A percentile compares a stretch with the other conserved stretches of the same genome.
These are phyloP conservation scores for Fistulifera solaris DNA, from an alignment of 108 stramenopile genomes.

Conservation along the genomic window DNA sequence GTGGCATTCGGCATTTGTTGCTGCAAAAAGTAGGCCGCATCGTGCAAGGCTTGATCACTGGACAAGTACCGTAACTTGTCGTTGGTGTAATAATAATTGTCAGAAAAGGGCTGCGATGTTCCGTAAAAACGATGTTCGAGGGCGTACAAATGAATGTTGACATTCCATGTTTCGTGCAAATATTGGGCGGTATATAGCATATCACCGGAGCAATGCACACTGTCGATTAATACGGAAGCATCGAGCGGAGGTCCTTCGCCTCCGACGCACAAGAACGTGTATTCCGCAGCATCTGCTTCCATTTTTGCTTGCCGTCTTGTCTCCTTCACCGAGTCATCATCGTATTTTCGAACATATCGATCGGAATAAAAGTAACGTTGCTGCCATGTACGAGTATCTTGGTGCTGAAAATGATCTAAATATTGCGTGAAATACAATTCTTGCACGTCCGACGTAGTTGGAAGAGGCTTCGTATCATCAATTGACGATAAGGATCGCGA, in stretches of 20 bases:
- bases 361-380: conserved; percentile 71
- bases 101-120: conserved; percentile 44
- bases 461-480: no score
- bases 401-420: conserved; percentile 60
- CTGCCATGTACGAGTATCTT: conserved; percentile 28
- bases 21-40: conserved; percentile 58
- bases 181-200: conserved; percentile 67
- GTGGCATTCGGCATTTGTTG: not conserved
- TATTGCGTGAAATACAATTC: conserved; percentile 41
- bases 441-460: conserved; percentile 18
- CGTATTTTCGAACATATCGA: conserved; percentile 21
- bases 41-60: conserved; percentile 73
- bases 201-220: conserved; percentile 85
- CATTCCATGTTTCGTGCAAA: conserved; percentile 13
- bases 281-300: not conserved
- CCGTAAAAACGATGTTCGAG: conserved; percentile 92
- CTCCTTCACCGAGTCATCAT: not conserved
- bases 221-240: conserved; percentile 55
- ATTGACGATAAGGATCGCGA: no score
- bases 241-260: conserved; percentile 79
- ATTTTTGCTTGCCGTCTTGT: no score
- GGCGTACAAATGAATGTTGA: conserved; percentile 56
- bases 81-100: conserved; percentile 20
- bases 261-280: conserved; percentile 72
- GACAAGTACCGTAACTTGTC: conserved; percentile 53